Conservation (phyloP, 2,329 filamentous ascomycete species). For the Curvularia hawaiiensis region DNA sequence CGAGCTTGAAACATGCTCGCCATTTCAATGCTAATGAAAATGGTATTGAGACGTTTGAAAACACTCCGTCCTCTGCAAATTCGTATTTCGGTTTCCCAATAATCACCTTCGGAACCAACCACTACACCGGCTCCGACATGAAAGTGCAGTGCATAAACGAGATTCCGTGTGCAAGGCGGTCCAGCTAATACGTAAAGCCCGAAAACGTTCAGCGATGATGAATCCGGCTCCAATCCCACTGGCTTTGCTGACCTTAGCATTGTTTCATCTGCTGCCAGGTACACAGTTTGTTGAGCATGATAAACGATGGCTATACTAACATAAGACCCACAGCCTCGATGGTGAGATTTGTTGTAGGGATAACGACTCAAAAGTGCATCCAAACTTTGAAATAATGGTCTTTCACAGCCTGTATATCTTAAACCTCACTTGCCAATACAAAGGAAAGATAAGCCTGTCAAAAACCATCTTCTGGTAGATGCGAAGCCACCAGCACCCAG, state of each 20-base stretch:
- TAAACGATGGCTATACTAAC: constrained; percentile 3
- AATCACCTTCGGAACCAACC: not conserved
- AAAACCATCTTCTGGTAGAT: no score
- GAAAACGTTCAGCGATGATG: not conserved
- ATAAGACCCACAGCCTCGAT: not conserved
- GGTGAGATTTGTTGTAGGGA: constrained; percentile 1
- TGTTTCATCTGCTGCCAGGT: not conserved
- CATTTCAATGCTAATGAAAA: not conserved
- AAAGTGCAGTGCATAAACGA: not conserved
- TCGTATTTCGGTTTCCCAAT: not conserved
- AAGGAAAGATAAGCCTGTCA: not conserved
- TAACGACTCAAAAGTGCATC: constrained; percentile 13
- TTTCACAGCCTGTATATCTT: constrained; percentile 2
- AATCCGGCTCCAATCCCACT: constrained; percentile 7
- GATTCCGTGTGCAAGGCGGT: not conserved
- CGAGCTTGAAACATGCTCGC: not conserved
- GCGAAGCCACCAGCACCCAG: not conserved
- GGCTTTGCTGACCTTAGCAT: constrained; percentile 1
- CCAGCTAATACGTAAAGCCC: not conserved
- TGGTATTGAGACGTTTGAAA: not conserved
- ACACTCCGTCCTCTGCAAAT: not conserved
- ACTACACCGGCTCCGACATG: not conserved
- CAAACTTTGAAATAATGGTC: not conserved
- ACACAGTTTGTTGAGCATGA: not conserved
- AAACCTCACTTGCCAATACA: constrained; percentile 1